A percentile compares a stretch with the other conserved stretches of the same genome.
These are phyloP conservation scores for Entomortierella lignicola DNA, from an alignment of 192 early-diverging fungal genomes.

Conservation along the genomic window DNA sequence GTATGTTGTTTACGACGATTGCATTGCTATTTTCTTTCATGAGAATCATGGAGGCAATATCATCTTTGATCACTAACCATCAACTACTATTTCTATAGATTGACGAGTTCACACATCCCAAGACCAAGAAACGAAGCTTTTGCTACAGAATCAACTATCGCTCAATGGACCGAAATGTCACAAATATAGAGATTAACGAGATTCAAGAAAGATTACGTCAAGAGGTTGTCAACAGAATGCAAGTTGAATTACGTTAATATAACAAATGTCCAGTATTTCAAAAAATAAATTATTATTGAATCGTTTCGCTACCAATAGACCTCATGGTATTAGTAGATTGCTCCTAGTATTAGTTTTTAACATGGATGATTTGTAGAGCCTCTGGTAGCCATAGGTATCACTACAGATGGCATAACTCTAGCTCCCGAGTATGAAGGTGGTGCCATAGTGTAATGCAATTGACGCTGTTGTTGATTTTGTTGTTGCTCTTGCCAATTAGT, in stretches of 20 bases:
- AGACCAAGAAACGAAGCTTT: slow-evolving; percentile 81
- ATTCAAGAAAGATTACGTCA: slow-evolving; percentile 85
- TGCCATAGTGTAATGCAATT: neutral
- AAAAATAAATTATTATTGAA: neutral
- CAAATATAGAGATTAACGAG: slow-evolving; percentile 94
- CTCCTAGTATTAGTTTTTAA: neutral
- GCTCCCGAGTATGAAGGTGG: neutral
- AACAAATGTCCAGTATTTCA: neutral
- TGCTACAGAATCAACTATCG: slow-evolving; percentile 97
- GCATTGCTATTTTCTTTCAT: neutral
- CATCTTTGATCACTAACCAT: neutral
- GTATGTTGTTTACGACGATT: slow-evolving; percentile 48
- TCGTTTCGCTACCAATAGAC: too few relatives aligned
- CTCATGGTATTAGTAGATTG: too few relatives aligned
- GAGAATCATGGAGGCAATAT: neutral
- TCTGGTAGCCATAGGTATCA: neutral
- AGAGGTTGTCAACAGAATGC: slow-evolving; percentile 70
- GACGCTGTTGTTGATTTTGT: slow-evolving; percentile 12
- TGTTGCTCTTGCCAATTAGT: neutral
- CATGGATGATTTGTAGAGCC: neutral
- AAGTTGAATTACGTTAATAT: slow-evolving; percentile 80
- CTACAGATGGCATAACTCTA: neutral
- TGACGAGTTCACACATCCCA: slow-evolving; percentile 90
- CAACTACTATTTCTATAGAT: slow-evolving; percentile 60
- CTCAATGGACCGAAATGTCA: slow-evolving; percentile 96